Percentiles rank a stretch among this genome's conserved stretches.
Evolutionary conservation across 2,329 filamentous ascomycete species (phyloP).

Genomic region (Xylariaceae sp.): DNA sequence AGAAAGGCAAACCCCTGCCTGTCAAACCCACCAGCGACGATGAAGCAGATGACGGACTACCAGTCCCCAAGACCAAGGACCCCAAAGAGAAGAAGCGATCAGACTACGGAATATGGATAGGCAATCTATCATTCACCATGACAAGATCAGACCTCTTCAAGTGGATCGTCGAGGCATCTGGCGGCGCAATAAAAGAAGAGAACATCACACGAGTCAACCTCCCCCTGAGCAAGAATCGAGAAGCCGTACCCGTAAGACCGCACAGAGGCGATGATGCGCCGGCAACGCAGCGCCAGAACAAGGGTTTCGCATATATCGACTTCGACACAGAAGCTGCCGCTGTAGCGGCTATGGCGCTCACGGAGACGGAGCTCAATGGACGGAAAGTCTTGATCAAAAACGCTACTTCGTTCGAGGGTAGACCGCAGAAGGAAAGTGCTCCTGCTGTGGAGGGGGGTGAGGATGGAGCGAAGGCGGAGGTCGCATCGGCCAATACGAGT

Average conservation of each 20-base stretch:
- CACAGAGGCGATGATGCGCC: conserved; percentile 24
- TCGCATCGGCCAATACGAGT: conserved; percentile 48
- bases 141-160: conserved; percentile 71
- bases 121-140: conserved; percentile 83
- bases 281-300: conserved; percentile 58
- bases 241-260: conserved; percentile 10
- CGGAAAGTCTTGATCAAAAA: conserved; percentile 91
- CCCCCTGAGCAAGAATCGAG: conserved; percentile 54
- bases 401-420: conserved; percentile 84
- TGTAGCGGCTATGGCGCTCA: conserved; percentile 76
- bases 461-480: conserved; percentile 27
- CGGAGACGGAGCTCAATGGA: conserved; percentile 75
- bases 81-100: conserved; percentile 61
- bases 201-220: conserved; percentile 84
- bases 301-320: conserved; percentile 95
- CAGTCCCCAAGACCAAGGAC: conserved; percentile 31
- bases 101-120: conserved; percentile 88
- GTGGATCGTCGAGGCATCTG: conserved; percentile 74
- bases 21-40: conserved; percentile 42
- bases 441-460: conserved; percentile 33
- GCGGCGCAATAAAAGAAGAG: conserved; percentile 61
- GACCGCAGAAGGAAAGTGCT: conserved; percentile 62
- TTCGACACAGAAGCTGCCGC: conserved; percentile 70
- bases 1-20: conserved; percentile 69
- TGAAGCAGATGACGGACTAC: conserved; percentile 35